Evolutionary conservation across 2,329 filamentous ascomycete genomes (phyloP).

Genomic region (Bipolaris victoriae): DNA sequence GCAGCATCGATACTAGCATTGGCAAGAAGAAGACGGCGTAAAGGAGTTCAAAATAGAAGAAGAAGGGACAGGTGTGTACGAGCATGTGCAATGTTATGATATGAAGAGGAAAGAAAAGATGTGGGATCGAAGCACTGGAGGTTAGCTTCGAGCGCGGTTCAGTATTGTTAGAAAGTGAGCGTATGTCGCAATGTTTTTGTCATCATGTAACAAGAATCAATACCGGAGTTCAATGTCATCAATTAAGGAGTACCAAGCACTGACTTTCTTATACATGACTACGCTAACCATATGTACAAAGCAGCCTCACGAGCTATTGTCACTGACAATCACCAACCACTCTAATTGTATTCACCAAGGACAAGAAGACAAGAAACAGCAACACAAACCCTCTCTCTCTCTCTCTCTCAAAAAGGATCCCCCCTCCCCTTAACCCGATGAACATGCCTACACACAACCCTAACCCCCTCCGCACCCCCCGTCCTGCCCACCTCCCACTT

Average conservation of each 20-base stretch:
- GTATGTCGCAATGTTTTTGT: constrained; percentile 1
- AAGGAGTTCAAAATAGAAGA: not conserved
- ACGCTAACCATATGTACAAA: not conserved
- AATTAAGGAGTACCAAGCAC: constrained; percentile 9
- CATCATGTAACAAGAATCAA: constrained; percentile 32
- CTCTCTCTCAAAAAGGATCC: constrained; percentile 27
- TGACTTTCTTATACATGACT: not conserved
- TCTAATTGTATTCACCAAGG: not conserved
- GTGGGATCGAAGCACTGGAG: not conserved
- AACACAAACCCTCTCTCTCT: not conserved
- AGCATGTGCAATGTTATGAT: not conserved
- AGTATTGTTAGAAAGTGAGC: constrained; percentile 5
- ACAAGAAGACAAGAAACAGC: not conserved
- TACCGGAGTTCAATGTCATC: constrained; percentile 15
- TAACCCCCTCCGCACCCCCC: constrained; percentile 21
- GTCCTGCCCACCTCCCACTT: constrained; percentile 21
- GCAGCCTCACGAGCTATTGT: not conserved
- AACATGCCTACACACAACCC: constrained; percentile 36
- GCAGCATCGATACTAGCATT: constrained; percentile 83
- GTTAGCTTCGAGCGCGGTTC: constrained; percentile 9
- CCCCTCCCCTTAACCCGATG: constrained; percentile 31
- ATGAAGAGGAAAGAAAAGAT: not conserved
- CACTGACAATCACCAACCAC: not conserved
- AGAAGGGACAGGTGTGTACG: constrained; percentile 1
- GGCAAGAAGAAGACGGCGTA: constrained; percentile 58